phyloP scores from a whole-genome alignment of 441 rosid genomes.

The Adansonia grandidieri region DNA sequence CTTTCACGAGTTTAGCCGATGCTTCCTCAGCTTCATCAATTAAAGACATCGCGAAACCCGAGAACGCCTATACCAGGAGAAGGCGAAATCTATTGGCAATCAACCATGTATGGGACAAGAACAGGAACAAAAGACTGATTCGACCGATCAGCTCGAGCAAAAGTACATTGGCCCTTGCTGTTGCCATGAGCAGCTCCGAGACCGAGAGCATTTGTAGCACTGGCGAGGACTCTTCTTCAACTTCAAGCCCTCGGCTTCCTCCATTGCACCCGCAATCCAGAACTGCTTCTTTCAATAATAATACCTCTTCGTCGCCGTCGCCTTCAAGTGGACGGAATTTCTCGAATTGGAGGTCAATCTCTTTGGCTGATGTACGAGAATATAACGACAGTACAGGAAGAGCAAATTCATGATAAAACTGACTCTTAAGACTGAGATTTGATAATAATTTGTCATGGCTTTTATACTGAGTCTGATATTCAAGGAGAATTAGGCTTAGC shows the following conservation, averaged over 20 bases:
- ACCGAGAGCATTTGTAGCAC: conserved; percentile 59
- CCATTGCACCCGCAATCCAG: conserved; percentile 64
- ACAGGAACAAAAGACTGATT: conserved; percentile 42
- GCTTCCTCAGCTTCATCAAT: conserved; percentile 52
- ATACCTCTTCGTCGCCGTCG: conserved; percentile 32
- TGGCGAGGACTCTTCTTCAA: conserved; percentile 54
- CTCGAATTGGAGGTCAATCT: conserved; percentile 63
- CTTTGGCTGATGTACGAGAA: conserved; percentile 65
- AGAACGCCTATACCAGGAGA: conserved; percentile 57
- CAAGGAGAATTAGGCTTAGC: too few species aligned
- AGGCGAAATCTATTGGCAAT: conserved; percentile 66
- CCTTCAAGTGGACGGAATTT: conserved; percentile 30
- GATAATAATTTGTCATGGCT: not conserved
- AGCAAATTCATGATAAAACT: conserved; percentile 18
- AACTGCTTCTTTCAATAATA: conserved; percentile 37
- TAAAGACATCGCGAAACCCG: conserved; percentile 76
- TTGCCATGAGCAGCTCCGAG: conserved; percentile 70
- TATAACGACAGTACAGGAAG: conserved; percentile 31
- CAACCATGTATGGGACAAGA: conserved; percentile 70
- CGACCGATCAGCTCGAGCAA: conserved; percentile 60
- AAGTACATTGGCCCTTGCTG: conserved; percentile 76
- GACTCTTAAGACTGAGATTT: conserved; percentile 19
- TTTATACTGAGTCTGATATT: not conserved
- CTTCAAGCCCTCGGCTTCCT: conserved; percentile 64
- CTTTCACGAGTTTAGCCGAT: conserved; percentile 64